phyloP scores from a whole-genome alignment of 306 rosid genomes.

The Prinsepia uniflora region DNA sequence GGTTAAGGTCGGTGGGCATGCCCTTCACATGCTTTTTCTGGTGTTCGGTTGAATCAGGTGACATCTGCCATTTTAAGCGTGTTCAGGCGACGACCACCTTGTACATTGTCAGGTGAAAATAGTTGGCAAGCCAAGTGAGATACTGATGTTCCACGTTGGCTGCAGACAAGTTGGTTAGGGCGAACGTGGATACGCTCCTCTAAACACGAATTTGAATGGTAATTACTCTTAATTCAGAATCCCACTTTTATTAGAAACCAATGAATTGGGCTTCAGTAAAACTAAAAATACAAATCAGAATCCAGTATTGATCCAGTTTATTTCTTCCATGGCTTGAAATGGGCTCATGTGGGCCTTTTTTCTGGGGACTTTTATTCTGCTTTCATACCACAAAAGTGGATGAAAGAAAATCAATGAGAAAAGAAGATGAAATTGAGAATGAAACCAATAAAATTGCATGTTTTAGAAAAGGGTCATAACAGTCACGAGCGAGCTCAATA shows the following conservation, averaged over 20 bases:
- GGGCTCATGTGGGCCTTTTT: background rate
- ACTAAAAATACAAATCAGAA: background rate
- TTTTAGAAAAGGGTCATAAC: background rate
- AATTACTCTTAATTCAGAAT: no score
- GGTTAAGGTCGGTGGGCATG: conserved; percentile 26
- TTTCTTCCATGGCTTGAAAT: background rate
- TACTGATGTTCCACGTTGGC: no score
- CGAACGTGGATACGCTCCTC: no score
- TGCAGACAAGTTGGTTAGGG: no score
- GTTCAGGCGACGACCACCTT: background rate
- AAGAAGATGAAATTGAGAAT: background rate
- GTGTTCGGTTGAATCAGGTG: conserved; percentile 14
- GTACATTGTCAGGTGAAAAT: background rate
- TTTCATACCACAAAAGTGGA: background rate
- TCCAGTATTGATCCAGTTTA: background rate
- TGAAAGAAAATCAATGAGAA: background rate
- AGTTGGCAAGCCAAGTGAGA: background rate
- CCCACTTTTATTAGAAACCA: background rate
- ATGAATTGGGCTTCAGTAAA: background rate
- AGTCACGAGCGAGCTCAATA: conserved; percentile 11
- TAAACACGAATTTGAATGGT: no score
- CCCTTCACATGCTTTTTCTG: conserved; percentile 28
- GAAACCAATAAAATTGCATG: background rate
- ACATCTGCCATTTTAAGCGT: conserved; percentile 12
- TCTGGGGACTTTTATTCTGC: background rate